These are phyloP conservation scores for Odonthalia washingtoniensis DNA, from an alignment of 31 red algal genomes.

Conservation along the genomic window DNA sequence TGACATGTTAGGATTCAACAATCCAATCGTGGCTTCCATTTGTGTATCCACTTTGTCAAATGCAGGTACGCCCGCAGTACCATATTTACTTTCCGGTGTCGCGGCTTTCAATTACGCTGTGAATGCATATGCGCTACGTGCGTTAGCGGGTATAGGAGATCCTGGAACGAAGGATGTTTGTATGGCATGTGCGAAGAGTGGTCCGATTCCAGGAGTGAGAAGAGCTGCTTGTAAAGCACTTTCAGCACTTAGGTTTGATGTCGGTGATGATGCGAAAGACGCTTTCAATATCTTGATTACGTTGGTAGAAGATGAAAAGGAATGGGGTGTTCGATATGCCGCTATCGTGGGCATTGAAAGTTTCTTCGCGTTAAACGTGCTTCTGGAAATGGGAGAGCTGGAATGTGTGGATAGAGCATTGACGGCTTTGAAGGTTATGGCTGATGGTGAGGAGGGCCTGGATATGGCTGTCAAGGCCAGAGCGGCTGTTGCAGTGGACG, in stretches of 20 bases:
- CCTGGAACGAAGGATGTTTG: conserved; percentile 61
- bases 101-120: conserved; percentile 96
- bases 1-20: conserved; percentile 95
- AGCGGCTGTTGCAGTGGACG: conserved; percentile 28
- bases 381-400: conserved; percentile 9
- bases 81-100: conserved; percentile 72
- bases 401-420: conserved; percentile 3
- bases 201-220: conserved; percentile 91
- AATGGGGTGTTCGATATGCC: conserved; percentile 91
- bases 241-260: conserved; percentile 35
- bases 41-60: conserved; percentile 62
- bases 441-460: background rate
- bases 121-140: conserved; percentile 94
- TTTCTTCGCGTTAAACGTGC: conserved; percentile 29
- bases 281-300: conserved; percentile 49
- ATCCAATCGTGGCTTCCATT: conserved; percentile 82
- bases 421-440: background rate
- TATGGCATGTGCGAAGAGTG: conserved; percentile 61
- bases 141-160: conserved; percentile 70
- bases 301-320: conserved; percentile 58
- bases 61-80: conserved; percentile 40
- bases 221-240: conserved; percentile 76
- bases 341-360: conserved; percentile 67
- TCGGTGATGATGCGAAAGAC: conserved; percentile 11
- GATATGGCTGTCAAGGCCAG: conserved; percentile 24